Conservation (phyloP, 2,329 filamentous ascomycete species). For the Emericellopsis cladophorae region DNA sequence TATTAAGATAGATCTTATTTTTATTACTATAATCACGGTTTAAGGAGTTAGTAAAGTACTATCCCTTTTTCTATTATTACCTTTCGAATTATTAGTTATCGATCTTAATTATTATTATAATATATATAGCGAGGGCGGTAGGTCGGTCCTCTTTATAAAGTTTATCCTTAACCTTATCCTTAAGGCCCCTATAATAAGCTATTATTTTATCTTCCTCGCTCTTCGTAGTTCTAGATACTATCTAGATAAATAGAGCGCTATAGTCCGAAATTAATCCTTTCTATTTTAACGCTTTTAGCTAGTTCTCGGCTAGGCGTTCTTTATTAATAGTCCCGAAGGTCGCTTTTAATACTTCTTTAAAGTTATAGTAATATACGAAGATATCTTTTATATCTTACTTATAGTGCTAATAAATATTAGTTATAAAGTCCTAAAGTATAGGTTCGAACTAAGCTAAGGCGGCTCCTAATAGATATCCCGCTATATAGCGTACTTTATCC, state of each 20-base stretch:
- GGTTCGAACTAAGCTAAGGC: constrained; percentile 1
- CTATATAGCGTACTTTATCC: constrained; percentile 1
- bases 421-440: not conserved
- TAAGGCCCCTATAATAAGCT: not conserved
- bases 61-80: not conserved
- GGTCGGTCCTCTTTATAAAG: not conserved
- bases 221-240: not conserved
- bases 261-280: too few species aligned
- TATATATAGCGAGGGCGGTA: not conserved
- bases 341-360: not conserved
- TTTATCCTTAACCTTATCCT: not conserved
- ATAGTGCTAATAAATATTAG: not conserved
- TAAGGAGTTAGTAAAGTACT: not conserved
- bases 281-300: not conserved
- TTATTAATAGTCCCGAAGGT: not conserved
- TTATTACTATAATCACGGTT: not conserved
- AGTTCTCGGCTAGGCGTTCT: not conserved
- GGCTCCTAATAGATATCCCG: not conserved
- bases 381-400: not conserved
- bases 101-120: not conserved
- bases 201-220: not conserved
- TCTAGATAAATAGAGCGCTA: not conserved
- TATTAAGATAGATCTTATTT: too few species aligned
- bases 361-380: constrained; percentile 1
- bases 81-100: not conserved